Conservation (phyloP, 306 rosid genomes). For the Lotus japonicus region DNA sequence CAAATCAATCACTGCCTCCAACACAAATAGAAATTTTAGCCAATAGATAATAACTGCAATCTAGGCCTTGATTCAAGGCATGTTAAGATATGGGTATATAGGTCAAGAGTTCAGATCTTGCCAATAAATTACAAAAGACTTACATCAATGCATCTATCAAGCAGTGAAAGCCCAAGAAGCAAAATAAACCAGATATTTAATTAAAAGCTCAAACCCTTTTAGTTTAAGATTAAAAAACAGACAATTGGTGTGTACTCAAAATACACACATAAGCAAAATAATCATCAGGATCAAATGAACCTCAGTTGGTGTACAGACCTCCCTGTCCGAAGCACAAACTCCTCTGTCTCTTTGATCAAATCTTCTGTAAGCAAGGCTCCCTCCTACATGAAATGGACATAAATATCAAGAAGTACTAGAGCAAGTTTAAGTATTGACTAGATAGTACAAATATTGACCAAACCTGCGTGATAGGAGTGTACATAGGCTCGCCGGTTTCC, state of each 20-base stretch:
- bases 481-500: conserved; percentile 89
- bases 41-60: neutral
- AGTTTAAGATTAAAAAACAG: neutral
- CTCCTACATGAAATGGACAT: conserved; percentile 50
- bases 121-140: neutral
- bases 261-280: neutral
- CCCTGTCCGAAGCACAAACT: conserved; percentile 92
- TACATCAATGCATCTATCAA: neutral
- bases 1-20: conserved; percentile 3
- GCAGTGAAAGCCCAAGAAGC: neutral
- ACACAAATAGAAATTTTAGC: conserved; percentile 1
- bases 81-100: neutral
- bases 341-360: conserved; percentile 86
- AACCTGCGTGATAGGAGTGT: conserved; percentile 91
- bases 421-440: conserved; percentile 1
- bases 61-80: neutral
- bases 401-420: conserved; percentile 24
- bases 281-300: neutral
- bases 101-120: neutral
- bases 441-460: conserved; percentile 24
- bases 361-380: conserved; percentile 92
- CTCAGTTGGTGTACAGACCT: conserved; percentile 47
- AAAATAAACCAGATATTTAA: neutral
- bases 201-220: neutral
- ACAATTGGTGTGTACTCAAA: neutral